Percentiles rank a stretch among this genome's conserved stretches.
These are phyloP conservation scores for Trichoderma sp. DNA, from an alignment of 2,329 filamentous ascomycete genomes.

Conservation along the genomic window DNA sequence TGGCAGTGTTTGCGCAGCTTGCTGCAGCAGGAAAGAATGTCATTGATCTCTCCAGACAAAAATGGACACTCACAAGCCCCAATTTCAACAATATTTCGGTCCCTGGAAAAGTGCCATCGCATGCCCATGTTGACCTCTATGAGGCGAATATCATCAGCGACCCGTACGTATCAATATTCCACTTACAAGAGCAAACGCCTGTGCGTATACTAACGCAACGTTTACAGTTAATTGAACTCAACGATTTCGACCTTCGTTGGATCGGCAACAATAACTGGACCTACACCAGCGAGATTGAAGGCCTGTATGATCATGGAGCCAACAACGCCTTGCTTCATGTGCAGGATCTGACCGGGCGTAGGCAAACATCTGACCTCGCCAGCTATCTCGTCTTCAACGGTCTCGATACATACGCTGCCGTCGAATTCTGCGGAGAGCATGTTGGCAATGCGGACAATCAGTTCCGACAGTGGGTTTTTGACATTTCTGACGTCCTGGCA, in stretches of 20 bases:
- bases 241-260: constrained; percentile 8
- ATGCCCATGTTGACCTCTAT: constrained; percentile 4
- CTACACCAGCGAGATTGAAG: background rate
- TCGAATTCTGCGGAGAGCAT: constrained; percentile 1
- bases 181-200: too few species aligned
- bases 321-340: background rate
- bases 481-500: background rate
- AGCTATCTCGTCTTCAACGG: constrained; percentile 10
- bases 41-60: background rate
- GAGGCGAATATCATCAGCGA: background rate
- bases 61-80: constrained; percentile 3
- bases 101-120: constrained; percentile 6
- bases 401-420: background rate
- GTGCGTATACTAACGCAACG: background rate
- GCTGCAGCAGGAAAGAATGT: background rate
- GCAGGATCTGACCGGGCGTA: background rate
- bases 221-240: background rate
- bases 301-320: background rate
- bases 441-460: constrained; percentile 2
- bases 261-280: constrained; percentile 5
- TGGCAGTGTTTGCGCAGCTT: background rate
- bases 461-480: constrained; percentile 10
- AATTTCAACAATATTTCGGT: background rate
- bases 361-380: background rate
- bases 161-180: background rate